A percentile compares a stretch with the other conserved stretches of the same genome.
Conservation (phyloP, 2,329 filamentous ascomycete species). For the Aspergillus versicolor region DNA sequence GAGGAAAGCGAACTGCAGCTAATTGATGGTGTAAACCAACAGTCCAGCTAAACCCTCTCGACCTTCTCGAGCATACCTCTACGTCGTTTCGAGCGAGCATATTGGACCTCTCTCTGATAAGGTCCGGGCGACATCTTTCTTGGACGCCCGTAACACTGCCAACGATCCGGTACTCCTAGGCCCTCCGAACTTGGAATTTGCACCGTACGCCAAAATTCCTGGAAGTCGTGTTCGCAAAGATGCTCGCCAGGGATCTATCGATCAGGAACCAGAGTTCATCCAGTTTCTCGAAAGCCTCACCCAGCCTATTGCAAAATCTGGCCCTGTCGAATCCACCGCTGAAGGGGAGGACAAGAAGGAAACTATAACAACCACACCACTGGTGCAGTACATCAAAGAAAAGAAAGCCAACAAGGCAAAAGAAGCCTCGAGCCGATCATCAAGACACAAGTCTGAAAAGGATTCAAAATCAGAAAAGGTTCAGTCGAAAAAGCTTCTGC, state of each 20-base stretch:
- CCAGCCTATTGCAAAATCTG: constrained; percentile 63
- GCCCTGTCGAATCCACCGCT: constrained; percentile 50
- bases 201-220: constrained; percentile 80
- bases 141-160: constrained; percentile 76
- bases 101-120: constrained; percentile 67
- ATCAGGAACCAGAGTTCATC: constrained; percentile 95
- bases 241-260: constrained; percentile 87
- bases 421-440: constrained; percentile 47
- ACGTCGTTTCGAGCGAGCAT: constrained; percentile 70
- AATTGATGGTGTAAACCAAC: neutral
- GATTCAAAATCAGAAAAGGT: constrained; percentile 42
- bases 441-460: constrained; percentile 42
- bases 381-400: constrained; percentile 86
- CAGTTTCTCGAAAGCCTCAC: constrained; percentile 85
- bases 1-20: neutral
- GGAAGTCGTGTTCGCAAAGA: constrained; percentile 73
- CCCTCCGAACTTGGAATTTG: constrained; percentile 76
- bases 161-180: constrained; percentile 72
- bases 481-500: constrained; percentile 44
- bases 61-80: constrained; percentile 78
- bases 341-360: constrained; percentile 54
- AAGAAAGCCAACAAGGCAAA: constrained; percentile 81
- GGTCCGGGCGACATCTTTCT: constrained; percentile 69
- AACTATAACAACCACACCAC: constrained; percentile 76
- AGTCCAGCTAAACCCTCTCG: constrained; percentile 82